Evolutionary conservation across 2,329 filamentous ascomycete genomes (phyloP).

Genomic region (Aspergillus fumigatus): DNA sequence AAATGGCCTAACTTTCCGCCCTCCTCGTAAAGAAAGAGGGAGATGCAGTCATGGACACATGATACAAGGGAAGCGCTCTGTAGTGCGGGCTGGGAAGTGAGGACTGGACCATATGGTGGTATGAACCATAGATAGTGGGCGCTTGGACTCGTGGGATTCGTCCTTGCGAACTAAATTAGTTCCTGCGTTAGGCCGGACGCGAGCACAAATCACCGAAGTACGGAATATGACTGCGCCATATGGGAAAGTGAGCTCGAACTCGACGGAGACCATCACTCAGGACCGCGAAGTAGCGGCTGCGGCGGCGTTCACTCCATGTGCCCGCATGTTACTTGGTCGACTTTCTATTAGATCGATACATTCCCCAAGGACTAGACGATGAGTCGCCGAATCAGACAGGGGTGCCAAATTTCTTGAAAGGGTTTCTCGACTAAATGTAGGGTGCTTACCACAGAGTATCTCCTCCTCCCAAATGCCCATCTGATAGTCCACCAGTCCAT

Average conservation of each 20-base stretch:
- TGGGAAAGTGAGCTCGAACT: neutral
- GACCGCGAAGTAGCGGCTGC: constrained; percentile 20
- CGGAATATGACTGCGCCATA: neutral
- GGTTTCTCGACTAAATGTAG: neutral
- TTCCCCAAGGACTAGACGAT: constrained; percentile 44
- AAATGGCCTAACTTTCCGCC: neutral
- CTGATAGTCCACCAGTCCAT: constrained; percentile 95
- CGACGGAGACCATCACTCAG: constrained; percentile 9
- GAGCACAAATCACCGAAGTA: constrained; percentile 2
- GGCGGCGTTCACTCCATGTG: constrained; percentile 17
- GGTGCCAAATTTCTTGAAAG: neutral
- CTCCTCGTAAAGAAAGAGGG: neutral
- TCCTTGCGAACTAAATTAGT: constrained; percentile 4
- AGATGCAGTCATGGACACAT: neutral
- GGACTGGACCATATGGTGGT: neutral
- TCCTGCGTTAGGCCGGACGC: constrained; percentile 1
- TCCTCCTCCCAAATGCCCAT: constrained; percentile 95
- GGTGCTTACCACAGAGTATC: constrained; percentile 70
- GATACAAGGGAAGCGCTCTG: neutral
- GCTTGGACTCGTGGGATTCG: neutral
- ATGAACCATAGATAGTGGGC: neutral
- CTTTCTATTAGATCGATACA: constrained; percentile 52
- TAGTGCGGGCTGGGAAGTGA: neutral
- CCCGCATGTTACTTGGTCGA: constrained; percentile 23
- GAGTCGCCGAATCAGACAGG: neutral